Conservation (phyloP, 257 asterid species). For the Pogostemon cablin region DNA sequence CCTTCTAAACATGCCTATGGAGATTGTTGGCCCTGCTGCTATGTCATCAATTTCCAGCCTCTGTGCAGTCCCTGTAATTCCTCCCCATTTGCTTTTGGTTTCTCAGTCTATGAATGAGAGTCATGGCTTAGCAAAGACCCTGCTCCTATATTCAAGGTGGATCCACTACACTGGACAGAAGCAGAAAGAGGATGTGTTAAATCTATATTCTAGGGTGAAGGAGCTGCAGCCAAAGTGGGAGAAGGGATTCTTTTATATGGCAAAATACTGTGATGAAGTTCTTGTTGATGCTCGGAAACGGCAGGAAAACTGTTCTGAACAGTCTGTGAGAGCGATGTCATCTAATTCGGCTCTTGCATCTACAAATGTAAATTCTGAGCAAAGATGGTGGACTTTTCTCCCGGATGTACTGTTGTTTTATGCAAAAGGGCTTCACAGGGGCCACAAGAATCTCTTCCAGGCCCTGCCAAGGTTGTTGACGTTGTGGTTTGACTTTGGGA, state of each 20-base stretch:
- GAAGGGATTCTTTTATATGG: conserved; percentile 92
- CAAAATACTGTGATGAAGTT: conserved; percentile 93
- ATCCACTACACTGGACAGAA: conserved; percentile 95
- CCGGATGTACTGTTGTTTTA: conserved; percentile 87
- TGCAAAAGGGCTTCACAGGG: conserved; percentile 94
- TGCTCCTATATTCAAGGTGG: conserved; percentile 93
- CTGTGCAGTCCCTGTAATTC: conserved; percentile 78
- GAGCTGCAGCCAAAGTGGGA: conserved; percentile 97
- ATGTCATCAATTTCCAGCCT: conserved; percentile 87
- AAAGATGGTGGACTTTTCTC: conserved; percentile 83
- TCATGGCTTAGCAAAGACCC: conserved; percentile 81
- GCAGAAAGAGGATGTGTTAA: conserved; percentile 93
- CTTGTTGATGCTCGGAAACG: conserved; percentile 95
- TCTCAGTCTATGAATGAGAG: conserved; percentile 58
- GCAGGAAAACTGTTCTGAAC: conserved; percentile 73
- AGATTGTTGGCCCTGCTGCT: conserved; percentile 81
- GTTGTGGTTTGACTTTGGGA: conserved; percentile 93
- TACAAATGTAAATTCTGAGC: conserved; percentile 58
- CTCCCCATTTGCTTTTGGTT: conserved; percentile 65
- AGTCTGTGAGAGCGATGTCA: conserved; percentile 49
- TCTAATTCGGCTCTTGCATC: conserved; percentile 57
- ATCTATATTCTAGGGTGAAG: conserved; percentile 85
- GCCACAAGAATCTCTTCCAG: conserved; percentile 93
- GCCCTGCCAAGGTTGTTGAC: conserved; percentile 97
- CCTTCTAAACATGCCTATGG: conserved; percentile 85